Conservation (phyloP, 2,329 filamentous ascomycete genomes). For the Dothiorella sarmentorum region DNA sequence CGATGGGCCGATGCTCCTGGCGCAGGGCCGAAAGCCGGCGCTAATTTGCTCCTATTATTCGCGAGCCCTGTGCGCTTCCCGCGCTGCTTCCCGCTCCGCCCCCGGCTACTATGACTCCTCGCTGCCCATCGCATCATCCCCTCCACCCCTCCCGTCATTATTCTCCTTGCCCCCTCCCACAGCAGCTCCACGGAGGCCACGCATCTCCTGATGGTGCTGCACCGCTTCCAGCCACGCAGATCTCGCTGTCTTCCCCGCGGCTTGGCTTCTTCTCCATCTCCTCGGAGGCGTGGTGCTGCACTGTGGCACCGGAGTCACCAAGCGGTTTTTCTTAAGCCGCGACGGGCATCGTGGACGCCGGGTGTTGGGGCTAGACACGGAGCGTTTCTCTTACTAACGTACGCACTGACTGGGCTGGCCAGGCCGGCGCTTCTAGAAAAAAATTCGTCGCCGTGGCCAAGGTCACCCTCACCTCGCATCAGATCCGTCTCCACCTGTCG, state of each 20-base stretch:
- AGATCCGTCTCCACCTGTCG: conserved; percentile 8
- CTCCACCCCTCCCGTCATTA: background rate
- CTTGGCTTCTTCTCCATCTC: too few species aligned
- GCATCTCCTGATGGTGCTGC: background rate
- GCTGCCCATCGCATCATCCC: conserved; percentile 8
- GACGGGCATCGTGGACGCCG: conserved; percentile 4
- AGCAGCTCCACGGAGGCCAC: too few species aligned
- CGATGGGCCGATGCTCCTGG: conserved; percentile 8
- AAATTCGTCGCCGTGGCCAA: conserved; percentile 9
- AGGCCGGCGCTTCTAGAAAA: conserved; percentile 16
- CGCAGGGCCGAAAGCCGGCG: conserved; percentile 13
- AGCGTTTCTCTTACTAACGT: conserved; percentile 12
- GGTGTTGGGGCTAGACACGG: background rate
- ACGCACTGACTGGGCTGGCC: conserved; percentile 4
- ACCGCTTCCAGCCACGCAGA: background rate
- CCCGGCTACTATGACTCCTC: conserved; percentile 8
- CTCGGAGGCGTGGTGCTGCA: too few species aligned
- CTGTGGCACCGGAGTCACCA: too few species aligned
- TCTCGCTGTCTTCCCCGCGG: background rate
- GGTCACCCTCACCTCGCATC: conserved; percentile 9
- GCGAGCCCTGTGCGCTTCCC: conserved; percentile 11
- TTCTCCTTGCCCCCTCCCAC: too few species aligned
- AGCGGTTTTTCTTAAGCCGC: background rate
- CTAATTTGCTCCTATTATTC: conserved; percentile 12
- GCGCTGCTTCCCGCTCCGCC: conserved; percentile 8